A percentile compares a stretch with the other conserved stretches of the same genome.
Conservation (phyloP, 2,329 filamentous ascomycete species). For the Didymella sp. region DNA sequence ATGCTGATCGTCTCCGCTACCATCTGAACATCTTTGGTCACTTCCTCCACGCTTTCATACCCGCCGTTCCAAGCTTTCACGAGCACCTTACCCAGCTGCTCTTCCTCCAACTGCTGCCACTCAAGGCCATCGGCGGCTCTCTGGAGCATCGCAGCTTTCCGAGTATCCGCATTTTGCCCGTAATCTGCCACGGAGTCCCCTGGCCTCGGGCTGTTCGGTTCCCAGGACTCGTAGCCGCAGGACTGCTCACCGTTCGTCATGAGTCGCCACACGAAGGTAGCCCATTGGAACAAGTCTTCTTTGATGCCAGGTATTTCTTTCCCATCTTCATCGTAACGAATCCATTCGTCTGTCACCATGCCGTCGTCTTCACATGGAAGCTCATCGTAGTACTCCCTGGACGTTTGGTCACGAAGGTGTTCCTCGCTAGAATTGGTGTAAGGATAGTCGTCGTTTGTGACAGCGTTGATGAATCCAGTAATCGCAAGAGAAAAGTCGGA, state of each 20-base stretch:
- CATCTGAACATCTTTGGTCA: not conserved
- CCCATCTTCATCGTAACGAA: not conserved
- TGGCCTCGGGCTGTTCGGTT: not conserved
- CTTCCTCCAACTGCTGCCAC: conserved; percentile 1
- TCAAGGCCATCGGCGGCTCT: not conserved
- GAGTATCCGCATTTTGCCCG: not conserved
- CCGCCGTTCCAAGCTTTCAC: not conserved
- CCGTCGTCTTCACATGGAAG: not conserved
- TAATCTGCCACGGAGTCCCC: not conserved
- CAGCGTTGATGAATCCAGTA: not conserved
- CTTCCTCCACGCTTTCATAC: not conserved
- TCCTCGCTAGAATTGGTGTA: not conserved
- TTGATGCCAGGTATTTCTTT: not conserved
- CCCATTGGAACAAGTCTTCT: not conserved
- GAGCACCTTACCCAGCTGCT: not conserved
- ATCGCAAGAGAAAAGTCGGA: not conserved
- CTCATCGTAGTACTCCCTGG: not conserved
- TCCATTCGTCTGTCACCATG: not conserved
- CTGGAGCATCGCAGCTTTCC: not conserved
- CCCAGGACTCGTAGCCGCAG: too few species aligned
- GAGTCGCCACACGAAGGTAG: not conserved
- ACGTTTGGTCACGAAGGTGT: not conserved
- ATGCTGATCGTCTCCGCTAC: not conserved
- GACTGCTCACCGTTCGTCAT: not conserved
- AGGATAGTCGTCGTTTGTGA: not conserved